Percentiles rank a stretch among this genome's conserved stretches.
These are phyloP conservation scores for Wickerhamomyces hampshirensis DNA, from an alignment of 805 yeast species.

Conservation along the genomic window DNA sequence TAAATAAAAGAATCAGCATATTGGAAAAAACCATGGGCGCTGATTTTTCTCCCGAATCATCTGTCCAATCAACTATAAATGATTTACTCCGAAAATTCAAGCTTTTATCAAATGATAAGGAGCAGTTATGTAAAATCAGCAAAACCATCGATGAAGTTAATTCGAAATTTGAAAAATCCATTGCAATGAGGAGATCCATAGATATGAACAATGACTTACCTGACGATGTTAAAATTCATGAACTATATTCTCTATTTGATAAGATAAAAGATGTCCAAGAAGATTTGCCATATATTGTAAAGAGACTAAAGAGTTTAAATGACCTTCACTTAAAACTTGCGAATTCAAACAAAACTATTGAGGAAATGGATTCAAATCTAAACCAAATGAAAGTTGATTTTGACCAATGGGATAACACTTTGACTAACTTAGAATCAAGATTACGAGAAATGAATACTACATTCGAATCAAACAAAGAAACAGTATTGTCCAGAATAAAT, in stretches of 20 bases:
- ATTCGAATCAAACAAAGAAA: conserved; percentile 13
- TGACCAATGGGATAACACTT: conserved; percentile 24
- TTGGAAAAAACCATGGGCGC: conserved; percentile 19
- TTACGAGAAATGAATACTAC: conserved; percentile 15
- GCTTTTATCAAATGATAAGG: conserved; percentile 24
- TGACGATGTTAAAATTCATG: conserved; percentile 23
- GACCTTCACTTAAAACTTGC: conserved; percentile 20
- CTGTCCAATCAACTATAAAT: conserved; percentile 25
- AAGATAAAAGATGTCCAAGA: conserved; percentile 15
- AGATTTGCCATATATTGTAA: conserved; percentile 24
- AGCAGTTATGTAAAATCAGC: conserved; percentile 17
- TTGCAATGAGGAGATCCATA: conserved; percentile 19
- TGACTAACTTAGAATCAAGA: conserved; percentile 20
- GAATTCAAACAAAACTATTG: conserved; percentile 15
- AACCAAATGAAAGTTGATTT: conserved; percentile 20
- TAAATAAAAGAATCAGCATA: conserved; percentile 12
- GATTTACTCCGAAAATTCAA: conserved; percentile 26
- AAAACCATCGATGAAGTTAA: conserved; percentile 22
- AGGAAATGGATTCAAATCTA: conserved; percentile 18
- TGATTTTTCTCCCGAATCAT: conserved; percentile 9
- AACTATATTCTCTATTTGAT: conserved; percentile 19
- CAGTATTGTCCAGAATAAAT: neutral
- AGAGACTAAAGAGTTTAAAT: conserved; percentile 24
- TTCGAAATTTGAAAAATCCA: conserved; percentile 24
- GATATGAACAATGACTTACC: conserved; percentile 15